These are phyloP conservation scores for Croton setiger DNA, from an alignment of 441 rosid species.

Conservation along the genomic window DNA sequence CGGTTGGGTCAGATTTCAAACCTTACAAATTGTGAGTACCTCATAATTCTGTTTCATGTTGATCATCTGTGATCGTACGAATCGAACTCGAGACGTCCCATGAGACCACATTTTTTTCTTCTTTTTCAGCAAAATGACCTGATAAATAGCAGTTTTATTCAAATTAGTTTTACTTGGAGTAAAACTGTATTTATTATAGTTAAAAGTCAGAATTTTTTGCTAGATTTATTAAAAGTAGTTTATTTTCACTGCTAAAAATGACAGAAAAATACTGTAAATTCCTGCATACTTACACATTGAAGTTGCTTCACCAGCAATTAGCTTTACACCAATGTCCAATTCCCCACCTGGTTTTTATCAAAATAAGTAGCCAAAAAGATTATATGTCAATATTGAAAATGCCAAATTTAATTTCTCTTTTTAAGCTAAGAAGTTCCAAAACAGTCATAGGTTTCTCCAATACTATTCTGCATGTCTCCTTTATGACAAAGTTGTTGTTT, in stretches of 20 bases:
- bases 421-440: slow-evolving; percentile 15
- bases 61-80: background rate
- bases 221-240: background rate
- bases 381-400: slow-evolving; percentile 11
- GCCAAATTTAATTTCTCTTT: background rate
- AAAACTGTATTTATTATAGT: background rate
- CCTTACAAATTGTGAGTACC: background rate
- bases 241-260: background rate
- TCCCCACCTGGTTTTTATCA: slow-evolving; percentile 1
- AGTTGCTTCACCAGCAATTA: background rate
- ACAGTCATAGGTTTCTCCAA: slow-evolving; percentile 13
- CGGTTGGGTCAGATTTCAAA: background rate
- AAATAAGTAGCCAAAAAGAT: background rate
- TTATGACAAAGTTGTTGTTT: background rate
- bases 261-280: background rate
- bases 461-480: background rate
- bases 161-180: background rate
- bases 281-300: background rate
- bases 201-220: background rate
- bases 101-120: background rate
- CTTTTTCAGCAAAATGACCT: background rate
- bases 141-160: background rate
- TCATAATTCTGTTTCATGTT: background rate
- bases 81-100: background rate
- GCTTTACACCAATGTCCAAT: background rate